These are phyloP conservation scores for Geopyxis carbonaria DNA, from an alignment of 495 filamentous ascomycete species.

Conservation along the genomic window DNA sequence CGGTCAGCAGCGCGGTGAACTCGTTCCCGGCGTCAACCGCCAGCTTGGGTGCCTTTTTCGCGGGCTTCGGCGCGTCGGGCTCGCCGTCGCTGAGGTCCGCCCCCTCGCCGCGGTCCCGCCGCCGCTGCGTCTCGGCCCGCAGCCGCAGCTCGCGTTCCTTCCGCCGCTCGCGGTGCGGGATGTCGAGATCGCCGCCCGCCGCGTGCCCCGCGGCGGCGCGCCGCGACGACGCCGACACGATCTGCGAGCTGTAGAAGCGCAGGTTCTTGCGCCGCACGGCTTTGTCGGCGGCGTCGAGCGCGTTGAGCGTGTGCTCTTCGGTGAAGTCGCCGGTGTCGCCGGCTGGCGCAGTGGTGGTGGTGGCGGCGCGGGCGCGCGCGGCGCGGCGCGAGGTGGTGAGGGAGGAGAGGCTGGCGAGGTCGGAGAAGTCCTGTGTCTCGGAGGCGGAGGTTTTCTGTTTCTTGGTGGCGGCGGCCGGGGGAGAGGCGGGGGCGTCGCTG, in stretches of 20 bases:
- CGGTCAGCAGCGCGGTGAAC: conserved; percentile 78
- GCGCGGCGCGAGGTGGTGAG: conserved; percentile 5
- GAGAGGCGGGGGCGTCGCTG: background rate
- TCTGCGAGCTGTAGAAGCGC: conserved; percentile 91
- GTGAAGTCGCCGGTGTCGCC: conserved; percentile 41
- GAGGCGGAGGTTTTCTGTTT: conserved; percentile 25
- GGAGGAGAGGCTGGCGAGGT: conserved; percentile 50
- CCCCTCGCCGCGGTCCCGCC: conserved; percentile 47
- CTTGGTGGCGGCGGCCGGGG: conserved; percentile 20
- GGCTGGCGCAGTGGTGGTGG: conserved; percentile 18
- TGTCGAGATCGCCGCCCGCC: conserved; percentile 77
- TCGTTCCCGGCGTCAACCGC: conserved; percentile 49
- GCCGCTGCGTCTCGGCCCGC: conserved; percentile 68
- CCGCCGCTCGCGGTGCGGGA: conserved; percentile 76
- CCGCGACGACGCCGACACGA: conserved; percentile 78
- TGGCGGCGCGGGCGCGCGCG: background rate
- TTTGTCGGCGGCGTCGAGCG: conserved; percentile 61
- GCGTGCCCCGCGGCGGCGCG: conserved; percentile 65
- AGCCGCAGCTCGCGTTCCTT: conserved; percentile 69
- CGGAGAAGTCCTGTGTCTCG: conserved; percentile 35
- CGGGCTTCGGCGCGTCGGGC: conserved; percentile 30
- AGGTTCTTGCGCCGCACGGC: conserved; percentile 69
- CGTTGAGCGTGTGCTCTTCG: conserved; percentile 44
- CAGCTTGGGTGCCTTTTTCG: conserved; percentile 15
- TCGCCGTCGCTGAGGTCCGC: conserved; percentile 51